Percentiles rank a stretch among this genome's conserved stretches.
Evolutionary conservation across 257 asterid species (phyloP).

Genomic region (Rauvolfia tetraphylla): DNA sequence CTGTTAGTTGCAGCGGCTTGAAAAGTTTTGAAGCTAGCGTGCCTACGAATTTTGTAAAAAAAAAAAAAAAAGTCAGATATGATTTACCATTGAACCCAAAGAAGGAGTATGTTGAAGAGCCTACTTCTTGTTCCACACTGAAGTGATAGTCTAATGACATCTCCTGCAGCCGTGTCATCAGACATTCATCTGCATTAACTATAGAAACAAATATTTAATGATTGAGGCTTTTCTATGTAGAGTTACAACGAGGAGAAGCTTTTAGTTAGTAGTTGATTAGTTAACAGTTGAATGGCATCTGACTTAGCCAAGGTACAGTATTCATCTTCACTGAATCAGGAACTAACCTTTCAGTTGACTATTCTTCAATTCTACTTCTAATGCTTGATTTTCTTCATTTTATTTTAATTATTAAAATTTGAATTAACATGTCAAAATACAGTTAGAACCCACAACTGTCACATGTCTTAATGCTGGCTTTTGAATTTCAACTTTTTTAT

Average conservation of each 20-base stretch:
- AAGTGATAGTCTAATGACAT: conserved; percentile 73
- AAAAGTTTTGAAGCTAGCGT: conserved; percentile 9
- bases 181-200: conserved; percentile 74
- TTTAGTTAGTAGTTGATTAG: background rate
- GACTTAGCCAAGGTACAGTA: background rate
- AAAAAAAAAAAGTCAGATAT: conserved; percentile 4
- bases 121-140: conserved; percentile 74
- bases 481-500: background rate
- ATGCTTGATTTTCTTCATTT: background rate
- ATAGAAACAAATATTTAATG: conserved; percentile 20
- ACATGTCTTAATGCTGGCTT: background rate
- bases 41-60: background rate
- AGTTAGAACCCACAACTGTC: background rate
- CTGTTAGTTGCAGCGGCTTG: conserved; percentile 3
- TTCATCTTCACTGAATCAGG: background rate
- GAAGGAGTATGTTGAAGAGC: conserved; percentile 70
- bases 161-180: conserved; percentile 75
- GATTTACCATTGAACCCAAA: conserved; percentile 63
- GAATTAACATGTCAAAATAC: no score
- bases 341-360: background rate
- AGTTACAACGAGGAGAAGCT: background rate
- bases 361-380: background rate
- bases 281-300: no score
- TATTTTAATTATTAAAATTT: background rate
- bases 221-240: background rate